phyloP scores from a whole-genome alignment of 371 early-diverging fungal species.

The Caulochytrium protostelioides region DNA sequence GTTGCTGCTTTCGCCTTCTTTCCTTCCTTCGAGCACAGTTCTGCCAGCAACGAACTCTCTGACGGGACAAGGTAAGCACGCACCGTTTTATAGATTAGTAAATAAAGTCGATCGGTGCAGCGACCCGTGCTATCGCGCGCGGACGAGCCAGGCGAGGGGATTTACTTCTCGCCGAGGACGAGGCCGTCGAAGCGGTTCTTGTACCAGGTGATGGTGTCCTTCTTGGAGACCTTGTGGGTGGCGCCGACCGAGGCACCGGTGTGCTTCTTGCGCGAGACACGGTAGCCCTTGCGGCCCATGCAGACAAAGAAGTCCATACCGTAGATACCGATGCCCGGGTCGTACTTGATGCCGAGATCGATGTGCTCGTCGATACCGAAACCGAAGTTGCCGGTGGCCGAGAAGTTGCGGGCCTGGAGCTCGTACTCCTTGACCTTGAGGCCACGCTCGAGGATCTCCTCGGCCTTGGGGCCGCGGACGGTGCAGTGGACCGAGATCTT shows the following conservation, averaged over 20 bases:
- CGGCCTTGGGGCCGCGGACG: conserved; percentile 85
- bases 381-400: conserved; percentile 97
- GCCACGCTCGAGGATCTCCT: conserved; percentile 97
- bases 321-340: conserved; percentile 91
- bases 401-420: conserved; percentile 86
- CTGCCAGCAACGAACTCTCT: too few relatives aligned
- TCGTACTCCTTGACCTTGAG: conserved; percentile 99
- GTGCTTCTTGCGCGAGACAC: conserved; percentile 92
- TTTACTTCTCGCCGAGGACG: too few relatives aligned
- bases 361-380: conserved; percentile 99
- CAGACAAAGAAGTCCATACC: conserved; percentile 96
- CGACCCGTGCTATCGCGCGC: too few relatives aligned
- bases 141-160: too few relatives aligned
- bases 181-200: too few relatives aligned
- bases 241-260: conserved; percentile 66
- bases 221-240: conserved; percentile 81
- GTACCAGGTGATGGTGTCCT: conserved; percentile 51
- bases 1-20: too few relatives aligned
- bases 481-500: conserved; percentile 99
- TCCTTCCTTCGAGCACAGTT: too few relatives aligned
- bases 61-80: too few relatives aligned
- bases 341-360: conserved; percentile 99
- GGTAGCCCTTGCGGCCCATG: conserved; percentile 93
- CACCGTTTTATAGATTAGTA: too few relatives aligned
- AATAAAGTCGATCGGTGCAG: too few relatives aligned